phyloP scores from a whole-genome alignment of 352 stramenopile species.

The Globisporangium megalacanthum region DNA sequence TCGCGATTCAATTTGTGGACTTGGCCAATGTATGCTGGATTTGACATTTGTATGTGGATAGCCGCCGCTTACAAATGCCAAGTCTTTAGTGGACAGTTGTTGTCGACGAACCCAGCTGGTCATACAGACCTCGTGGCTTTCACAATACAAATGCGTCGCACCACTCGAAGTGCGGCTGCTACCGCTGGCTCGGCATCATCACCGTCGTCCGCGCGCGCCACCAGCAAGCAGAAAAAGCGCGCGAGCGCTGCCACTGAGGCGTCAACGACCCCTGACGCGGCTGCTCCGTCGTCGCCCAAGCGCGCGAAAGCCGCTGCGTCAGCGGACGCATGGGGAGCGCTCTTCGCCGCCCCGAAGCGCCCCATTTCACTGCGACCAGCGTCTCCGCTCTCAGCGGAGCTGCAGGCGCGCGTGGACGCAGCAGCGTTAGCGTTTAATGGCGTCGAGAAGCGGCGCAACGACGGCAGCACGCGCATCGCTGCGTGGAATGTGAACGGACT shows the following conservation, averaged over 20 bases:
- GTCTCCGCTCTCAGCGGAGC: constrained; percentile 23
- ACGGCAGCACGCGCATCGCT: constrained; percentile 31
- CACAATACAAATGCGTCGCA: neutral
- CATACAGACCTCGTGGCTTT: neutral
- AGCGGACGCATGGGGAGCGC: constrained; percentile 28
- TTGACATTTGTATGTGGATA: too few relatives aligned
- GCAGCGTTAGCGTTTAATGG: constrained; percentile 41
- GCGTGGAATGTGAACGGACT: constrained; percentile 86
- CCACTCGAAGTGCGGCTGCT: neutral
- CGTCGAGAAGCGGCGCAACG: constrained; percentile 20
- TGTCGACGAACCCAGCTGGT: neutral
- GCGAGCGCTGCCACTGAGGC: neutral
- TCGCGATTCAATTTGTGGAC: too few relatives aligned
- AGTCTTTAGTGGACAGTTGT: neutral
- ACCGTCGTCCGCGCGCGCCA: neutral
- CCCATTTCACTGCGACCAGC: constrained; percentile 18
- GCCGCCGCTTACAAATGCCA: too few relatives aligned
- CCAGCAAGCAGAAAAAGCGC: neutral
- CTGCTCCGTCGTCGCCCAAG: neutral
- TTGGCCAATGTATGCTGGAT: too few relatives aligned
- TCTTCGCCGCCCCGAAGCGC: constrained; percentile 25
- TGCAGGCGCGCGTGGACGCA: constrained; percentile 41
- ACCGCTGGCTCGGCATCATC: neutral
- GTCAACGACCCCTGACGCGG: neutral
- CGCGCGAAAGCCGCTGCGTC: constrained; percentile 2